Conservation (phyloP, 805 yeast species). For the Sugiyamaella valdiviana region DNA sequence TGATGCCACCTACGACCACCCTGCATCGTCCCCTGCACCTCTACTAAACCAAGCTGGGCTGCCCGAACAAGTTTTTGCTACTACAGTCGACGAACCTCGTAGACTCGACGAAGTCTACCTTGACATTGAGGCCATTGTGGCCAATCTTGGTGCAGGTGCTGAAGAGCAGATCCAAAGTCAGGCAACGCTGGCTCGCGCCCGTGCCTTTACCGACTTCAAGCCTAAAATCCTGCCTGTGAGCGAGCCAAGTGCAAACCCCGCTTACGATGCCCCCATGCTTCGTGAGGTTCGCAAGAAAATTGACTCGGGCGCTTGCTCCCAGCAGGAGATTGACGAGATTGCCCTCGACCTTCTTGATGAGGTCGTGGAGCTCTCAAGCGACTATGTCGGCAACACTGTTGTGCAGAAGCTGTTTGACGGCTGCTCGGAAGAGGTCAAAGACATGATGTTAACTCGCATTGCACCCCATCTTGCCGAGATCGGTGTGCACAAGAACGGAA, state of each 20-base stretch:
- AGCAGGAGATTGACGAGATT: slow-evolving; percentile 68
- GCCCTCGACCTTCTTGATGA: slow-evolving; percentile 82
- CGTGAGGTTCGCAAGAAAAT: slow-evolving; percentile 77
- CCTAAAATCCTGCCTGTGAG: slow-evolving; percentile 54
- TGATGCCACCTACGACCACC: too few relatives aligned
- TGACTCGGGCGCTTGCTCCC: slow-evolving; percentile 48
- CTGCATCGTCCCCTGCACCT: too few relatives aligned
- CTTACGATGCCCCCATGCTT: slow-evolving; percentile 80
- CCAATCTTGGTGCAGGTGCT: slow-evolving; percentile 31
- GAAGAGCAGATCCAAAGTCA: slow-evolving; percentile 26
- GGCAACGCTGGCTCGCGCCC: slow-evolving; percentile 29
- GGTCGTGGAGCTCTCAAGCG: slow-evolving; percentile 84
- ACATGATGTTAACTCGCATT: slow-evolving; percentile 72
- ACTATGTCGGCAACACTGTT: slow-evolving; percentile 91
- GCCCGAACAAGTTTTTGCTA: slow-evolving; percentile 2
- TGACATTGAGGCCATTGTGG: slow-evolving; percentile 29
- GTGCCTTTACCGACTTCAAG: slow-evolving; percentile 21
- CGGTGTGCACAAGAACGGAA: slow-evolving; percentile 95
- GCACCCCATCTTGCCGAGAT: slow-evolving; percentile 79
- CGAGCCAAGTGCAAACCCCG: slow-evolving; percentile 59
- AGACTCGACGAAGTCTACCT: slow-evolving; percentile 24
- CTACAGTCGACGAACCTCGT: slow-evolving; percentile 21
- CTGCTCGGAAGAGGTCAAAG: slow-evolving; percentile 63
- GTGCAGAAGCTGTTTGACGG: slow-evolving; percentile 83
- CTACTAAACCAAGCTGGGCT: not conserved